Base-by-base conservation (phyloP, 495 filamentous ascomycete genomes). In the Xanthoparmelia taractica region DNA sequence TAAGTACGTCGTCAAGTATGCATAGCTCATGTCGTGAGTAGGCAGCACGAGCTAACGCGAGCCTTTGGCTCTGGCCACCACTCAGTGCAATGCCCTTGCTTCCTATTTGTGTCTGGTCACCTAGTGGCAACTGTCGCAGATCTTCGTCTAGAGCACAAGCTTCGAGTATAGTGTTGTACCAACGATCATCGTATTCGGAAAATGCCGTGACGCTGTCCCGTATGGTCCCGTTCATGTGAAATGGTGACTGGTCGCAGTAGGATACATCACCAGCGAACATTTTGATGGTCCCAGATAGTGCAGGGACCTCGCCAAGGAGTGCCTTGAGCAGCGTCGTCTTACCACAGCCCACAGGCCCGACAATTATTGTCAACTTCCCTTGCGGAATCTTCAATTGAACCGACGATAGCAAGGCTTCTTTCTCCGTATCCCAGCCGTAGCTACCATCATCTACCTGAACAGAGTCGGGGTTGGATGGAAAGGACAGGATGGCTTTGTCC, bases 1-100 rank as follows among this genome's bases (percentile, higher is more conserved):
- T 86, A 33, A 89, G 76, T 8, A 84, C 74, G 65, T 89, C 82
- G 59, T 86, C 84, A 3, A 87, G 69, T 12, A 87, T 72, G 29
- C 84, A 67, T 13, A 85, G 67, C 50, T 79, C 75, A n/a, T 76
- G 72, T n/a, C 79, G 67, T 11, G 82, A 70, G 68, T 88, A 87
- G 6, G 85, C 72, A 50, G 81, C 82, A 34, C 85, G 73, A 37
- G 85, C 84, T 12, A 87, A 72, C 27, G 81, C 77, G 55, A 89
- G 77, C 4, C 86, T 76, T 66, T 89, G 86, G 64, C 81, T 84
- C 65, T 90, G 87, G 0, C 87, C 87, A 13, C 85, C 86, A 65
- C 82, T 85, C 12, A 91, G 75, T 5, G 78, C 77, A 60, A 86
- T 78, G 0, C 86, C 87, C 61, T 84, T 84, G 73, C 80, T 85